These are phyloP conservation scores for Eremothecium coryli DNA, from an alignment of 1,139 yeast species.

Conservation along the genomic window DNA sequence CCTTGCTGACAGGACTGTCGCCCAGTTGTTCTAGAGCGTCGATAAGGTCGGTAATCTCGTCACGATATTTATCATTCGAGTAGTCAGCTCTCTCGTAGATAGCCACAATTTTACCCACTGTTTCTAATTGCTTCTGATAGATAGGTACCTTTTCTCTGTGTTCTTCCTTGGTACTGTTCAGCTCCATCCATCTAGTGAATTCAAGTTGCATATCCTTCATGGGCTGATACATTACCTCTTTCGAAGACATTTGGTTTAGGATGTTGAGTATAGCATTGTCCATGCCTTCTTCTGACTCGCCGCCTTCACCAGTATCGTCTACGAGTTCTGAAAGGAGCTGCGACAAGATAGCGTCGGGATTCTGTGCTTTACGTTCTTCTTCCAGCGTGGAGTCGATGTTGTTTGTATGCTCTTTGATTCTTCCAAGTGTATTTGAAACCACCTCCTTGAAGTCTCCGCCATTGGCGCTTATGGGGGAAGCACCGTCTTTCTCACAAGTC, in stretches of 20 bases:
- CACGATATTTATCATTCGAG: constrained; percentile 46
- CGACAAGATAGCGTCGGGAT: constrained; percentile 48
- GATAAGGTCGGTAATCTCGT: constrained; percentile 46
- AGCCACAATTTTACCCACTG: constrained; percentile 44
- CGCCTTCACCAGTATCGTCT: constrained; percentile 38
- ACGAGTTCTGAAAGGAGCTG: constrained; percentile 40
- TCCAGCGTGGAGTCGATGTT: constrained; percentile 55
- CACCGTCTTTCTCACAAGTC: constrained; percentile 37
- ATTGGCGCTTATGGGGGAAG: constrained; percentile 38
- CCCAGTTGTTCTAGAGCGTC: constrained; percentile 75
- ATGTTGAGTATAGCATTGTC: constrained; percentile 64
- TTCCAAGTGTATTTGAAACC: constrained; percentile 70
- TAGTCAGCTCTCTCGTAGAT: constrained; percentile 51
- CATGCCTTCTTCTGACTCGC: constrained; percentile 47
- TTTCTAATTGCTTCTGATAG: constrained; percentile 47
- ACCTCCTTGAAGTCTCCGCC: constrained; percentile 55
- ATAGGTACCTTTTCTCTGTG: constrained; percentile 41
- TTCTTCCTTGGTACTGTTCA: constrained; percentile 35
- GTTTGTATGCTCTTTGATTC: constrained; percentile 62
- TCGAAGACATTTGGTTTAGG: constrained; percentile 76
- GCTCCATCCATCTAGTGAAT: constrained; percentile 38
- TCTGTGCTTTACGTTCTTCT: constrained; percentile 33
- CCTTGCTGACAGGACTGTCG: constrained; percentile 58
- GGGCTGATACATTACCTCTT: constrained; percentile 82
- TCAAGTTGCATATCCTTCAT: constrained; percentile 70